Evolutionary conservation across 1,139 yeast species (phyloP), one percentile per base, ranked within the genome.

Genomic region (Candida neerlandica): DNA sequence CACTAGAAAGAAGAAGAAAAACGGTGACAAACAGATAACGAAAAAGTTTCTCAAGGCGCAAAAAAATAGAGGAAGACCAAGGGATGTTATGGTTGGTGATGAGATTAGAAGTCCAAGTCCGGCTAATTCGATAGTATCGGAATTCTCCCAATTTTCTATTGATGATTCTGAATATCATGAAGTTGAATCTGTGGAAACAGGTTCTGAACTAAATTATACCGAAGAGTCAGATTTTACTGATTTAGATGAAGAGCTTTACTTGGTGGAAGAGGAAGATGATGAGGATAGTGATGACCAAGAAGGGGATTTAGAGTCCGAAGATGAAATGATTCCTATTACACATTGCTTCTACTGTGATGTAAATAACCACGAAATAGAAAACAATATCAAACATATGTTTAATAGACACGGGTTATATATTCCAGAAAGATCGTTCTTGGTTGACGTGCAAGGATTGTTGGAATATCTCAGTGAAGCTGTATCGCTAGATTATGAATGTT

Each of bases 61-160:
- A 18, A 50, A 50, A 34, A 57, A 49, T 47, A 55, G 58, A 49
- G 56, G 55, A 39, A 53, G 50, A 45, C 44, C 45, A 40, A 52
- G 37, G 26, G 54, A 46, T 10, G 27, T 23, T 23, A 23, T 19
- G 11, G 48, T 44, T 37, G 51, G 41, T 16, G 55, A 46, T 3
- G 58, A 48, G n/a, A 14, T 19, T 11, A 62, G 82, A 61, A 71
- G 68, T 3, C 54, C 60, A 14, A 81, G 89, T 56, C 86, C 88
- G 1, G 76, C 81, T 0, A 68, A 70, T 5, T 81, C 87, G 3
- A 75, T 80, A 4, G 71, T 74, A 0, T 83, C 89, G 1, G 81
- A 78, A 37, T 69, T 82, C 32, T 86, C 95, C 0, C 78, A 81
- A 46, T 80, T 88, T 58, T 84, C 92, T 0, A 69, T 86, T 26